These are phyloP conservation scores for Castanospermum australe DNA, from an alignment of 306 rosid species.

Conservation along the genomic window DNA sequence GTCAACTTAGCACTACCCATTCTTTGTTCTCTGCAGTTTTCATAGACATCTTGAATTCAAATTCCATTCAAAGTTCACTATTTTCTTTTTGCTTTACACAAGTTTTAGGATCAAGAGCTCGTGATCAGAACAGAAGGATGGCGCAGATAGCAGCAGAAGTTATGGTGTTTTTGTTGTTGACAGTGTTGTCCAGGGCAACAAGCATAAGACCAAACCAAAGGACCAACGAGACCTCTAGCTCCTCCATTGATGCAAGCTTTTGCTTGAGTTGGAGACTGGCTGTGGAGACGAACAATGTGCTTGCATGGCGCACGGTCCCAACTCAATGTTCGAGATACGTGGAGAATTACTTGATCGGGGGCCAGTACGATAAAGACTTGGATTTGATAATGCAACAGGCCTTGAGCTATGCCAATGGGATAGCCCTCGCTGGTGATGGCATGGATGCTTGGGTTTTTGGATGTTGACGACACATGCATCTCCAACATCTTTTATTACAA, in stretches of 20 bases:
- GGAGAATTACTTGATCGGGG: constrained; percentile 60
- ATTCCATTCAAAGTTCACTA: not conserved
- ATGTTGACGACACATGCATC: constrained; percentile 84
- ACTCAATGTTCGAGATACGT: constrained; percentile 42
- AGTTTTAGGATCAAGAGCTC: not conserved
- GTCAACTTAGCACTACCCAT: not conserved
- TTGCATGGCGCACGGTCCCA: constrained; percentile 74
- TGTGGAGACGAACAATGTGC: constrained; percentile 72
- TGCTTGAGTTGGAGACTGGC: constrained; percentile 82
- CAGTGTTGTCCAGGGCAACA: not conserved
- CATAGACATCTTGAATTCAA: too few species aligned
- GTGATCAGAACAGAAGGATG: constrained; percentile 1
- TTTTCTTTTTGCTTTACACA: not conserved
- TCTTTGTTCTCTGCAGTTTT: too few species aligned
- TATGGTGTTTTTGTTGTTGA: not conserved
- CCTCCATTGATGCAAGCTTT: constrained; percentile 2
- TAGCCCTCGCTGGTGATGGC: constrained; percentile 38
- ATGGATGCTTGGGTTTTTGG: constrained; percentile 75
- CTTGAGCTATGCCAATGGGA: constrained; percentile 32
- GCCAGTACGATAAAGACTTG: constrained; percentile 62
- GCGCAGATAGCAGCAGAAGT: not conserved
- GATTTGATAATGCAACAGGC: constrained; percentile 48
- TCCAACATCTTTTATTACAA: constrained; percentile 66
- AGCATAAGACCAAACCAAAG: not conserved
- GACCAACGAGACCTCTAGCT: not conserved